These are phyloP conservation scores for Lodderomyces oxycetoniae DNA, from an alignment of 1,139 yeast genomes.

Conservation along the genomic window DNA sequence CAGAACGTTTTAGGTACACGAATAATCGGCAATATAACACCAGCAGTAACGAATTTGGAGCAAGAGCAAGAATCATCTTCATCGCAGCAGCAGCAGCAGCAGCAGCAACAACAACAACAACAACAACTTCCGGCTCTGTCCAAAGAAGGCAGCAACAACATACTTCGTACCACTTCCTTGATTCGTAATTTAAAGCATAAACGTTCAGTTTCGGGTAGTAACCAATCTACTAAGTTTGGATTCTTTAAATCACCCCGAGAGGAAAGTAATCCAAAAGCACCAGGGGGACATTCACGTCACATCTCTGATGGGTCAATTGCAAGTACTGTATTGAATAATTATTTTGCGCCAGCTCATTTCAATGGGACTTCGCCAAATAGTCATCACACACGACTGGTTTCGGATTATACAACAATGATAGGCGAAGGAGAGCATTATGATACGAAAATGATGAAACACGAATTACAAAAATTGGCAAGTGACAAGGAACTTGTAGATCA, in stretches of 20 bases:
- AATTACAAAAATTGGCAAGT: conserved; percentile 37
- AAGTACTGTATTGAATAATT: conserved; percentile 17
- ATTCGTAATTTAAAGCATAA: conserved; percentile 35
- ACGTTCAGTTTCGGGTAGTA: conserved; percentile 41
- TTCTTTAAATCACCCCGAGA: conserved; percentile 26
- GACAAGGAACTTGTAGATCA: conserved; percentile 23
- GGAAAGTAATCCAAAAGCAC: conserved; percentile 15
- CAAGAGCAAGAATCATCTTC: conserved; percentile 5
- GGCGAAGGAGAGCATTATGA: conserved; percentile 25
- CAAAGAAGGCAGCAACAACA: neutral
- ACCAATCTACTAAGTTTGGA: conserved; percentile 30
- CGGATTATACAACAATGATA: conserved; percentile 28
- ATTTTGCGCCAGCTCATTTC: neutral
- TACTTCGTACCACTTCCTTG: conserved; percentile 20
- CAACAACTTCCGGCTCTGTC: conserved; percentile 5
- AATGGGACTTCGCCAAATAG: conserved; percentile 12
- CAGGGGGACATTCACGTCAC: conserved; percentile 33
- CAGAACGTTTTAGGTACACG: no score
- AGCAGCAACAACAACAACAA: conserved; percentile 7
- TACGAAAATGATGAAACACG: conserved; percentile 33
- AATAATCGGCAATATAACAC: conserved; percentile 21
- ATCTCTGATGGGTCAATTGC: conserved; percentile 40
- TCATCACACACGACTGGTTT: conserved; percentile 33
- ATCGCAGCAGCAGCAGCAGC: conserved; percentile 5
- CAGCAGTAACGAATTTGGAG: conserved; percentile 39